A percentile compares a stretch with the other conserved stretches of the same genome.
phyloP scores from a whole-genome alignment of 345 rosid genomes.

The Trapa bicornis region DNA sequence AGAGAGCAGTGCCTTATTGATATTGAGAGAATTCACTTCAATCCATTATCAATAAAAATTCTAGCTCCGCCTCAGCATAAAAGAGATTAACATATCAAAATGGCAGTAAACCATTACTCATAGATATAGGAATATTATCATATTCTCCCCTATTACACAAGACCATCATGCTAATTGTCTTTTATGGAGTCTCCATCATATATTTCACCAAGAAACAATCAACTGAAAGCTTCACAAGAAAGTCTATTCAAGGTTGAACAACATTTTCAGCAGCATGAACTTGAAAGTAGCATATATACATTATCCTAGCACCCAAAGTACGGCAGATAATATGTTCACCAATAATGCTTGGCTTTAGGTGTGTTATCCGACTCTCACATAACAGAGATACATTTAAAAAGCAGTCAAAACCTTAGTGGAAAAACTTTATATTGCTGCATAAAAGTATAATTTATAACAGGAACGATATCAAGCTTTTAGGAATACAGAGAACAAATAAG shows the following conservation, averaged over 20 bases:
- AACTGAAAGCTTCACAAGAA: not conserved
- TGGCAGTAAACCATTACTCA: not conserved
- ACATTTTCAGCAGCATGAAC: not conserved
- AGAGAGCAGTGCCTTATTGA: not conserved
- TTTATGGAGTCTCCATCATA: not conserved
- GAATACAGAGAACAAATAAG: not conserved
- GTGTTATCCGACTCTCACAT: not conserved
- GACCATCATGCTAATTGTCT: not conserved
- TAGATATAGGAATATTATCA: not conserved
- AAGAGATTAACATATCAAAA: not conserved
- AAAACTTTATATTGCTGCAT: not conserved
- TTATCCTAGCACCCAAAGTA: not conserved
- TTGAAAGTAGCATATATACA: not conserved
- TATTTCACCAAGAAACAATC: not conserved
- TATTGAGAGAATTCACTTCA: not conserved
- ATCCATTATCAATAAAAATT: not conserved
- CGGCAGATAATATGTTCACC: not conserved
- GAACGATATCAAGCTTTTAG: not conserved
- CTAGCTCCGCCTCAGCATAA: not conserved
- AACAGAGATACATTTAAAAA: not conserved
- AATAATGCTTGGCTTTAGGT: not conserved
- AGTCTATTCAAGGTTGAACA: not conserved
- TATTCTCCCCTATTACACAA: not conserved
- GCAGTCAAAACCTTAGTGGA: not conserved
- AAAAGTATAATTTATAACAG: not conserved